Evolutionary conservation across 1,284 basidiomycete species (phyloP), one percentile per base, ranked within the genome.

Genomic region (Moniliella sp.): DNA sequence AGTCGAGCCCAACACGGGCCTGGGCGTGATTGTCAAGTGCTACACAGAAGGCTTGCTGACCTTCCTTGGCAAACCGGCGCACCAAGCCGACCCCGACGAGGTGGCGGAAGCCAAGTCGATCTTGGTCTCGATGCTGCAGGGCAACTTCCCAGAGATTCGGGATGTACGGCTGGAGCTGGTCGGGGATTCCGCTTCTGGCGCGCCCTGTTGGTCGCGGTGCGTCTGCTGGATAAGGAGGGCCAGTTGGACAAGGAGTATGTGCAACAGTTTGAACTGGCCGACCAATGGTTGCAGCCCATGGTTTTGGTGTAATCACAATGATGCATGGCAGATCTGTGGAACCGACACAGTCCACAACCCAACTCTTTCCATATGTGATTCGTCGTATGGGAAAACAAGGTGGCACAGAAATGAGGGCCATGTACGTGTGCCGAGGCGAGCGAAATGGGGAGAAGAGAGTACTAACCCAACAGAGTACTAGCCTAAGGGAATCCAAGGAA

Each of bases 131-230:
- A 78, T 91, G 52, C 78, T 88, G 51, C 83, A 91, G 45, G 78
- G 83, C 53, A 84, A 78, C 28, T 97, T 99, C 69, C 61, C 62
- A 2, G 84, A 82, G 14, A 79, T 97, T 47, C 88, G 83, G 66
- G 64, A 64, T 39, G 80, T 88, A 4, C 73, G 74, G 62, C 65
- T 65, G 34, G 88, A 99, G 67, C 76, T 99, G 31, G 80, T 84
- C 59, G 91, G 34, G 86, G 84, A 3, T 94, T 97, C 68, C 69
- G 91, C 48, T 97, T 97, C 68, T 99, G 91, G 88, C 78, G 88
- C 57, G 71, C 84, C 61, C n/a, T 83, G 48, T 71, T 93, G 63
- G 71, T 72, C 32, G 82, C 80, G 49, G 78, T 94, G 67, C 69
- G 82, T 62, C 74, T 76, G 44, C 67, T 94, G 61, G 75, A 79